Percentiles rank a stretch among this genome's conserved stretches.
phyloP scores from a whole-genome alignment of 805 yeast genomes.

The Zygotorulaspora florentina region DNA sequence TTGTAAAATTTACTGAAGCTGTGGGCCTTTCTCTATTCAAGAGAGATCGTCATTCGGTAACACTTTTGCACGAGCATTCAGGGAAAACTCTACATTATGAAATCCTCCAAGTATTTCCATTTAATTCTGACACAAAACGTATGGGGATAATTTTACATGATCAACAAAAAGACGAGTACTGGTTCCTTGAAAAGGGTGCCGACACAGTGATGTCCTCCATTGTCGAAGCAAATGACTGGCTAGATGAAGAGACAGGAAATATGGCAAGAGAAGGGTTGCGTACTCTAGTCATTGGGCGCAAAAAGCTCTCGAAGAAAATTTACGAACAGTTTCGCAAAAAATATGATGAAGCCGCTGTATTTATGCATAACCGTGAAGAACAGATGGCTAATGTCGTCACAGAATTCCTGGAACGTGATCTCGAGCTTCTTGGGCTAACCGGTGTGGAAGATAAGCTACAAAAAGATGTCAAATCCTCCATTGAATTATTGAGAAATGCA shows the following conservation, averaged over 20 bases:
- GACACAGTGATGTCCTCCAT: constrained; percentile 87
- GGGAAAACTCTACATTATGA: constrained; percentile 53
- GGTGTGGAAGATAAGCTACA: constrained; percentile 98
- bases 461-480: constrained; percentile 82
- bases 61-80: constrained; percentile 59
- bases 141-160: constrained; percentile 88
- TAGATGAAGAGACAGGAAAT: constrained; percentile 94
- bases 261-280: constrained; percentile 98
- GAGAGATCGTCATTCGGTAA: constrained; percentile 76
- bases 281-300: constrained; percentile 90
- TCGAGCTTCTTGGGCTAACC: constrained; percentile 85
- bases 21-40: constrained; percentile 78
- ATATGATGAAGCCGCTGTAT: constrained; percentile 67
- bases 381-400: constrained; percentile 64
- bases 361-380: constrained; percentile 76
- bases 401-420: constrained; percentile 70
- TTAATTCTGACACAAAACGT: constrained; percentile 90
- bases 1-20: constrained; percentile 81
- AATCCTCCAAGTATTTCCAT: constrained; percentile 83
- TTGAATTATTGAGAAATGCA: constrained; percentile 90
- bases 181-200: constrained; percentile 94
- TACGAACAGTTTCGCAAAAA: constrained; percentile 61
- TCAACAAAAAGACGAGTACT: constrained; percentile 56
- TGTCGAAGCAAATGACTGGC: constrained; percentile 87
- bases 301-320: constrained; percentile 50